phyloP scores from a whole-genome alignment of 257 asterid species.

The Solanum tacnaense region DNA sequence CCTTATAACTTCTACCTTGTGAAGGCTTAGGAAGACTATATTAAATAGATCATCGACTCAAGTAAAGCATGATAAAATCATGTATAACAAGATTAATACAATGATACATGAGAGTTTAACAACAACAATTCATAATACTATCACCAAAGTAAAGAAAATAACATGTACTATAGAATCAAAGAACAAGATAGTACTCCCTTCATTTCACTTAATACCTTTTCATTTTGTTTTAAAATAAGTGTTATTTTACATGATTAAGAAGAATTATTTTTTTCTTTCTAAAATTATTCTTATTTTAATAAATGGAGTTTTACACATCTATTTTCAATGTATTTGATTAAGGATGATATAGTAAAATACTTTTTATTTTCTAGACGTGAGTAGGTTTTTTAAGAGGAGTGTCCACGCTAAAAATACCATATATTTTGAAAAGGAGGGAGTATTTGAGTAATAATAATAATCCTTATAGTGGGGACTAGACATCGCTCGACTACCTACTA shows the following conservation, averaged over 20 bases:
- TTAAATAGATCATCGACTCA: not conserved
- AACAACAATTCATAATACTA: not conserved
- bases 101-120: not conserved
- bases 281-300: not conserved
- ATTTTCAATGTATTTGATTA: not conserved
- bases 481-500: not conserved
- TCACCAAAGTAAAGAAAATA: not conserved
- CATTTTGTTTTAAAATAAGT: not conserved
- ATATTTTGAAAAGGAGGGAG: not conserved
- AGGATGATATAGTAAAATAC: not conserved
- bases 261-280: not conserved
- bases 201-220: not conserved
- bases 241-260: not conserved
- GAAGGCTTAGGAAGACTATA: not conserved
- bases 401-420: not conserved
- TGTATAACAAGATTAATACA: not conserved
- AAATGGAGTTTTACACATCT: not conserved
- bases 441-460: not conserved
- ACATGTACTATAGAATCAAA: not conserved
- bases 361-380: not conserved
- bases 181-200: not conserved
- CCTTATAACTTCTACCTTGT: too few relatives aligned
- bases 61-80: not conserved
- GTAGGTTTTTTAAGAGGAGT: not conserved
- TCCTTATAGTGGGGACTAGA: not conserved